phyloP scores from a whole-genome alignment of 208 protist genomes.

The Leishmania arabica region DNA sequence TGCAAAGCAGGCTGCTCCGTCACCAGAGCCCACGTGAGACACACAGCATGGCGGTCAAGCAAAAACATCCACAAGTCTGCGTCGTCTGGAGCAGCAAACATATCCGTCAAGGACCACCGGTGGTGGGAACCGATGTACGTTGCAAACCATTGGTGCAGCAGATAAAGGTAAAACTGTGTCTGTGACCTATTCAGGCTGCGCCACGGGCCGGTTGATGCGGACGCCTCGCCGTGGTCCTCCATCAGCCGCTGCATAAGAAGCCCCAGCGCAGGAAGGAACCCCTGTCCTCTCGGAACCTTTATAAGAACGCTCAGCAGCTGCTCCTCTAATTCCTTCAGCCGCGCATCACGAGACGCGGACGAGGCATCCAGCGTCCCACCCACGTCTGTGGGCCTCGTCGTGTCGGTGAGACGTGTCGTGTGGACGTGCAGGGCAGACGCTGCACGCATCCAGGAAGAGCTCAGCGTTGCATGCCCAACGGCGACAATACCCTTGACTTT shows the following conservation, averaged over 20 bases:
- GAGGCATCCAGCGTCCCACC: too few species aligned
- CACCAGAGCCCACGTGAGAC: conserved; percentile 52
- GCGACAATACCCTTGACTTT: conserved; percentile 47
- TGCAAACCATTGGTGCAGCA: conserved; percentile 68
- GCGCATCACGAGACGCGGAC: background rate
- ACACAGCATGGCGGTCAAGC: conserved; percentile 61
- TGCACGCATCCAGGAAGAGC: conserved; percentile 25
- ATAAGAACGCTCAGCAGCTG: conserved; percentile 10
- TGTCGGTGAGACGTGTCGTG: background rate
- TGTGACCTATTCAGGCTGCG: conserved; percentile 41
- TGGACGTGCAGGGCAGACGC: conserved; percentile 13
- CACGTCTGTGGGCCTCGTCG: background rate
- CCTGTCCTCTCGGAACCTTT: conserved; percentile 6
- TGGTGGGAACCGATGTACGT: conserved; percentile 52
- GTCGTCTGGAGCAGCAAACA: conserved; percentile 37
- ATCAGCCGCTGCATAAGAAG: conserved; percentile 18
- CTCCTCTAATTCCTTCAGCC: conserved; percentile 18
- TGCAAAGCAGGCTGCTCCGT: background rate
- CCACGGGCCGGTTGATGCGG: conserved; percentile 31
- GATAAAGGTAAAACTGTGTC: conserved; percentile 49
- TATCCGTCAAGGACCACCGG: conserved; percentile 37
- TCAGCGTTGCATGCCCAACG: conserved; percentile 19
- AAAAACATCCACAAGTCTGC: conserved; percentile 76
- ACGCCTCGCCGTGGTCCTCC: conserved; percentile 17
- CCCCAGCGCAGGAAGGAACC: conserved; percentile 19